These are phyloP conservation scores for Glycine soja DNA, from an alignment of 306 rosid genomes.

Conservation along the genomic window DNA sequence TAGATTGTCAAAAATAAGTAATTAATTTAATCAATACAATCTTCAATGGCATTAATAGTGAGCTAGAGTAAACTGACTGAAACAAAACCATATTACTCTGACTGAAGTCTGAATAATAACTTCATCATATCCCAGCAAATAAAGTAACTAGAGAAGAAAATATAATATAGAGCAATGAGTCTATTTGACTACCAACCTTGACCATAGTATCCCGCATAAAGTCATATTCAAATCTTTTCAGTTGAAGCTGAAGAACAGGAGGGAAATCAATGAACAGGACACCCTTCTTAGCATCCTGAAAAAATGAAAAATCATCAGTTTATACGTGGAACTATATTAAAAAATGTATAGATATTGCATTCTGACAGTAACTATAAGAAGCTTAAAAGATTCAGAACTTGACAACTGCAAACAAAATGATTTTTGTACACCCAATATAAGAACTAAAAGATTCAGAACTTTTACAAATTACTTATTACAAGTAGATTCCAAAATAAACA, in stretches of 20 bases:
- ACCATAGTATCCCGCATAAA: conserved; percentile 99
- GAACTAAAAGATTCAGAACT: background rate
- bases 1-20: conserved; percentile 31
- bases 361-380: conserved; percentile 24
- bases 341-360: conserved; percentile 20
- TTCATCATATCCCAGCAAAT: conserved; percentile 17
- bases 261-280: conserved; percentile 95
- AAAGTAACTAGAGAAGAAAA: conserved; percentile 30
- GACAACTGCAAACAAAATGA: conserved; percentile 45
- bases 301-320: conserved; percentile 41
- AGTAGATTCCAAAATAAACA: background rate
- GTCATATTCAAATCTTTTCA: conserved; percentile 96
- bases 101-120: background rate
- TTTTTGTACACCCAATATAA: background rate
- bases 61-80: background rate
- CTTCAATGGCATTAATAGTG: conserved; percentile 33
- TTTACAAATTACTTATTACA: background rate
- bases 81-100: conserved; percentile 20
- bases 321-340: conserved; percentile 13
- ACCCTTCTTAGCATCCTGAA: conserved; percentile 99
- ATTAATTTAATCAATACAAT: conserved; percentile 28
- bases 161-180: conserved; percentile 19
- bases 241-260: conserved; percentile 98
- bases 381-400: conserved; percentile 21
- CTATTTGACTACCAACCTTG: conserved; percentile 68